phyloP scores from a whole-genome alignment of 1,139 yeast species.

The Pneumocystis carinii region DNA sequence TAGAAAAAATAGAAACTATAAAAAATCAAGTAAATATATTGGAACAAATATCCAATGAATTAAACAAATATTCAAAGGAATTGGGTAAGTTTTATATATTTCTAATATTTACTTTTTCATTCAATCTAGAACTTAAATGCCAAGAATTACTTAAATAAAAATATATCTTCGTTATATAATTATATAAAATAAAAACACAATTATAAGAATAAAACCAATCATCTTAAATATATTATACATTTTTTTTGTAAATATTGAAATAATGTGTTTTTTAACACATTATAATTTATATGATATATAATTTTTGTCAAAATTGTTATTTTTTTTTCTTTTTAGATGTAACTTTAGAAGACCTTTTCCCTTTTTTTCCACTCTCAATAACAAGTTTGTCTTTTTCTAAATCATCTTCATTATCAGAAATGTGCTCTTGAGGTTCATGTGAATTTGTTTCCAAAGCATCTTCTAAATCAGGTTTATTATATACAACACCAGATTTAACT shows the following conservation, averaged over 20 bases:
- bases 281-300: background rate
- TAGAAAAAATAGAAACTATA: background rate
- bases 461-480: slow-evolving; percentile 40
- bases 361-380: background rate
- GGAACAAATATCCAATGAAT: background rate
- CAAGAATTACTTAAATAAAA: background rate
- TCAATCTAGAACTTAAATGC: background rate
- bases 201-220: too few relatives aligned
- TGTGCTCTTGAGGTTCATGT: slow-evolving; percentile 49
- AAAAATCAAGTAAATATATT: background rate
- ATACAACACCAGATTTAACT: slow-evolving; percentile 25
- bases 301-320: slow-evolving; percentile 23
- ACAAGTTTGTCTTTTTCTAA: background rate
- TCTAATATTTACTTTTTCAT: background rate
- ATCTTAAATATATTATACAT: background rate
- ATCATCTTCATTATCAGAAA: slow-evolving; percentile 36
- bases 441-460: slow-evolving; percentile 34
- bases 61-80: background rate
- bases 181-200: too few relatives aligned
- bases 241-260: background rate
- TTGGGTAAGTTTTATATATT: background rate
- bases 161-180: background rate
- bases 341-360: background rate
- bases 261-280: background rate
- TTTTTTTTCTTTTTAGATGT: slow-evolving; percentile 12